Base-by-base conservation (phyloP, 805 yeast genomes). In the Clavispora asparagi region DNA sequence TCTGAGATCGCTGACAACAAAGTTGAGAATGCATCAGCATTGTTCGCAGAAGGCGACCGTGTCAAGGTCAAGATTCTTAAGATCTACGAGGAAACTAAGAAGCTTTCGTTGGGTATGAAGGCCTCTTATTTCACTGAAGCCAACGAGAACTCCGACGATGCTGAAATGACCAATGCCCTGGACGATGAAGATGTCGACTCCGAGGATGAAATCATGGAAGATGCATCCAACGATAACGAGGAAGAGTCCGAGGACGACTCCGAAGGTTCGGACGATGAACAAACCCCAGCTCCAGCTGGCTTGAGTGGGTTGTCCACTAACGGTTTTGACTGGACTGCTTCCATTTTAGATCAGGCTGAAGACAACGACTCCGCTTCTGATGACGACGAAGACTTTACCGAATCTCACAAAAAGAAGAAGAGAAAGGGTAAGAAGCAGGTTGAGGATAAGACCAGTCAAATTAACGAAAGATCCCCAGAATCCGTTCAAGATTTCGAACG, bases 241-340 rank as follows among this genome's bases (percentile, higher is more conserved):
- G 47, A 45, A 4, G 46, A 37, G 4, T 45, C 40, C 31, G 38
- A 36, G 2, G 44, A 35, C 7, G 45, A 46, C 2, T 33, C 36
- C 10, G 48, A 65, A 41, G 71, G 60, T 37, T 45, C 39, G 10
- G 65, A 59, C 4, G 65, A 57, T 4, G 58, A 53, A 6, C 63
- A 63, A 7, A 69, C 57, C 10, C 53, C 49, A 7, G 62, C 56
- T 13, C 23, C 43, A 33, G 19, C 47, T 8, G 51, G 53, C 2
- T 41, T 70, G 23, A 70, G 65, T 35, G 95, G 95, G 7, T 74
- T 94, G 47, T 81, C 90, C 16, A 84, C 95, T 35, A 83, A 81
- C 56, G 95, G 95, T 3, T 94, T 94, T 58, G 97, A 94, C 65
- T 94, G 99, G 99, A 85, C 96, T 40, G 96, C 96, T 2, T 83